Conservation (phyloP, 106 monocot genomes). For the Triglochin maritima region DNA sequence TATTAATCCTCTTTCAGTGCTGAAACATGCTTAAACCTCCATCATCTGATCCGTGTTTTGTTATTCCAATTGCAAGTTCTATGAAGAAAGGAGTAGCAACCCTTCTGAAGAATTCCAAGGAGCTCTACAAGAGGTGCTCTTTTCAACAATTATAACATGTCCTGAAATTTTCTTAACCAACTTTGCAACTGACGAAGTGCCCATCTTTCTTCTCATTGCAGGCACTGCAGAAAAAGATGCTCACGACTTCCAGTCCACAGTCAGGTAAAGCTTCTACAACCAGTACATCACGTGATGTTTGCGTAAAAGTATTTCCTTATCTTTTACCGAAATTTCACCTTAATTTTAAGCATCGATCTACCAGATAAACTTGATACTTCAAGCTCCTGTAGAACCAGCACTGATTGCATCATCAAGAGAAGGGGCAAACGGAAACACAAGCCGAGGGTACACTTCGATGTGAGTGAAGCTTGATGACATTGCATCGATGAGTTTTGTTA, state of each 20-base stretch:
- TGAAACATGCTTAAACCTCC: not conserved
- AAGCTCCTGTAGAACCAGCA: slow-evolving; percentile 2
- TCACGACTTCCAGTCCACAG: slow-evolving; percentile 8
- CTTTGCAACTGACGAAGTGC: too few relatives aligned
- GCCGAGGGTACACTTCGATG: slow-evolving; percentile 28
- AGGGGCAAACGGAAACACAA: slow-evolving; percentile 26
- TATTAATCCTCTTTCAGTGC: not conserved
- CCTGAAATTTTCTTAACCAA: too few relatives aligned
- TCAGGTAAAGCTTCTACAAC: slow-evolving; percentile 11
- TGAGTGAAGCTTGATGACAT: slow-evolving; percentile 4
- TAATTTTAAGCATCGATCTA: not conserved
- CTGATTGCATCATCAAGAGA: not conserved
- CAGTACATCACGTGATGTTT: not conserved
- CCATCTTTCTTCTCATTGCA: not conserved
- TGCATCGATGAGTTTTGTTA: too few relatives aligned
- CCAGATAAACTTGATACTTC: slow-evolving; percentile 12
- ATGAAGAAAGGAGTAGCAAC: slow-evolving; percentile 35
- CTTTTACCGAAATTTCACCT: not conserved
- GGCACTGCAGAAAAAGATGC: slow-evolving; percentile 19
- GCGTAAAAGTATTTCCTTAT: not conserved
- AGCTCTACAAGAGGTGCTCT: slow-evolving; percentile 28
- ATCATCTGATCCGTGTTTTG: not conserved
- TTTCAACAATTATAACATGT: not conserved
- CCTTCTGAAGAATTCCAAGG: slow-evolving; percentile 28
- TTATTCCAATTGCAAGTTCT: slow-evolving; percentile 17